Evolutionary conservation across 352 stramenopile genomes (phyloP).

Genomic region (Globisporangium perplexum): DNA sequence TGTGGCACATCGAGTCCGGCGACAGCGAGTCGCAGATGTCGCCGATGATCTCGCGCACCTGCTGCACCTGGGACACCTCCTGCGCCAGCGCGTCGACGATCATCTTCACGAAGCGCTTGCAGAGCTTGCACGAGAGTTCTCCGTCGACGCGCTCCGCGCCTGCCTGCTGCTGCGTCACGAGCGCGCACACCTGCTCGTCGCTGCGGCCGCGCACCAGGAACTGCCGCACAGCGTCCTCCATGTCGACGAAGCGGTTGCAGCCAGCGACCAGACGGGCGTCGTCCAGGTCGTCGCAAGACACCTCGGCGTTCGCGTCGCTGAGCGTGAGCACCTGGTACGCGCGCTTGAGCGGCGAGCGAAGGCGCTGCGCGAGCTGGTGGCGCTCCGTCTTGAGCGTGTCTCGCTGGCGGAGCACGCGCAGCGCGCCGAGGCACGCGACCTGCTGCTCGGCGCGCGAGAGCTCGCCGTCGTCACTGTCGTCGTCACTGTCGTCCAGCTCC

Average conservation of each 20-base stretch:
- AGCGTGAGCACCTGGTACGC: conserved; percentile 37
- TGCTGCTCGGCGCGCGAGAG: conserved; percentile 20
- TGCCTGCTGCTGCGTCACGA: conserved; percentile 6
- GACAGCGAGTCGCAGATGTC: conserved; percentile 72
- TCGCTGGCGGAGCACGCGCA: conserved; percentile 40
- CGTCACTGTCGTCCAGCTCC: neutral
- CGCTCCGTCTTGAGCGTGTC: conserved; percentile 22
- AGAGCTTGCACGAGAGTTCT: conserved; percentile 65
- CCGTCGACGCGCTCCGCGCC: conserved; percentile 17
- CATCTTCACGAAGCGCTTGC: conserved; percentile 75
- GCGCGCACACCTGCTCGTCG: conserved; percentile 45
- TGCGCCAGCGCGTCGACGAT: conserved; percentile 49
- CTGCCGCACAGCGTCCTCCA: conserved; percentile 33
- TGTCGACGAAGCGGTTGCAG: conserved; percentile 35
- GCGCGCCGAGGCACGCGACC: conserved; percentile 41
- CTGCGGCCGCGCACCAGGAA: conserved; percentile 37
- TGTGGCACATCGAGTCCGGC: conserved; percentile 71
- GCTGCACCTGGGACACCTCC: conserved; percentile 52
- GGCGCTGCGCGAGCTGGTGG: conserved; percentile 23
- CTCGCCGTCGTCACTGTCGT: conserved; percentile 19
- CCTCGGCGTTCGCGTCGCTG: conserved; percentile 27
- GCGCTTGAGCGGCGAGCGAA: conserved; percentile 33
- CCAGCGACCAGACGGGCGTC: conserved; percentile 23
- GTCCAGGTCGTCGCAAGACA: conserved; percentile 46
- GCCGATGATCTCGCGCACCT: conserved; percentile 67